Evolutionary conservation across 192 early-diverging fungal genomes (phyloP), one percentile per base, ranked within the genome.

Genomic region (Coemansia asiatica): DNA sequence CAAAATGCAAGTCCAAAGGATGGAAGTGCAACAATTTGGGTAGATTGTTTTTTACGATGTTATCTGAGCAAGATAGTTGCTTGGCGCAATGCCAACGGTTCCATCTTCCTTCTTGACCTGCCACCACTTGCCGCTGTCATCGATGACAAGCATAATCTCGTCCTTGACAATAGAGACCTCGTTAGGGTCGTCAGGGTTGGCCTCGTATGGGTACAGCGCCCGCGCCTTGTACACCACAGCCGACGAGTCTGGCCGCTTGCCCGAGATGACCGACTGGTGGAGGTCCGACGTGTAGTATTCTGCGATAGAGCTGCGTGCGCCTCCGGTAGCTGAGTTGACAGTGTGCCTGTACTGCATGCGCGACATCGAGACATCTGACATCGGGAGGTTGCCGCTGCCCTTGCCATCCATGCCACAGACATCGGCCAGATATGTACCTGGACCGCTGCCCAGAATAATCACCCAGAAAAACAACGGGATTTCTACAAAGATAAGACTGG

Each of bases 71-170:
- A 89, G 65, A 59, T 94, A 97, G 79, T 97, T 97, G 71, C 87
- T 89, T 16, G 95, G 95, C 22, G 87, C 92, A 77, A 97, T 97
- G 53, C 95, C 95, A 18, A 90, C 72, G 1, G 85, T 75, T 7
- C 92, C 93, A 69, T 94, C 87, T 22, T 82, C 76, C 75, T 90
- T 90, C 62, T 88, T 87, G 56, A 93, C 94, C 75, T 95, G 90
- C 95, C 96, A 98, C 96, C 96, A 98, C 74, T 98, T 96, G 72
- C 96, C 96, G 79, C 90, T 90, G 69, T 87, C 93, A 73, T 95
- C 92, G 9, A 91, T 76, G 50, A 98, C 88, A 48, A 94, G 90
- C 72, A 98, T 70, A 23, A 88, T 64, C 58, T 97, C 94, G 60
- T 90, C 92, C 75, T 98, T 98, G 8, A 63, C 64, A 80, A 97